phyloP scores from a whole-genome alignment of 2,329 filamentous ascomycete species.

The Fusarium setosum region DNA sequence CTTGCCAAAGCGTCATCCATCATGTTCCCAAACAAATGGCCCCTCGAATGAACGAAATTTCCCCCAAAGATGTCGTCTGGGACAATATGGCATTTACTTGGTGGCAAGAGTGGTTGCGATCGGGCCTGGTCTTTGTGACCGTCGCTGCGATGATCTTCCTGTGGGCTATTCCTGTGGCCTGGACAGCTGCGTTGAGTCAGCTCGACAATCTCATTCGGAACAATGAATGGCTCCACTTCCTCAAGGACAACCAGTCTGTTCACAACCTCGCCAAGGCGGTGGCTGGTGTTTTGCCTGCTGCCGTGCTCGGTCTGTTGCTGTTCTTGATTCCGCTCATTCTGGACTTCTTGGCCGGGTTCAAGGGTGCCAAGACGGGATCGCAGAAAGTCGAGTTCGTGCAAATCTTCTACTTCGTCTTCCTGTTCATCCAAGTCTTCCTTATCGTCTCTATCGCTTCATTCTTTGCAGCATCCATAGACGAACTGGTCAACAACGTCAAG shows the following conservation, averaged over 20 bases:
- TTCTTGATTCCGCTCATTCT: constrained; percentile 85
- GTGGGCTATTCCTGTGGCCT: constrained; percentile 91
- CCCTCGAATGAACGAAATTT: constrained; percentile 91
- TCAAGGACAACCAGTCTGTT: constrained; percentile 68
- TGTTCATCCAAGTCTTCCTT: constrained; percentile 95
- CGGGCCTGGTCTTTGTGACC: constrained; percentile 70
- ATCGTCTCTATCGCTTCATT: constrained; percentile 89
- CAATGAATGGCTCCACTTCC: constrained; percentile 77
- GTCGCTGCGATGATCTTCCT: constrained; percentile 83
- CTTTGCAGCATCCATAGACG: constrained; percentile 70
- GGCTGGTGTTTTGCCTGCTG: constrained; percentile 87
- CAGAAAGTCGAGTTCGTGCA: constrained; percentile 87
- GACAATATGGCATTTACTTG: constrained; percentile 96
- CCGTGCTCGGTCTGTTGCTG: constrained; percentile 81
- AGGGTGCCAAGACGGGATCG: constrained; percentile 86
- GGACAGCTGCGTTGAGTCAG: constrained; percentile 85
- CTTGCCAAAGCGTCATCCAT: constrained; percentile 90
- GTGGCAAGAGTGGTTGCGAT: constrained; percentile 89
- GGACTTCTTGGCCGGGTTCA: constrained; percentile 75
- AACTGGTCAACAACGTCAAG: constrained; percentile 66
- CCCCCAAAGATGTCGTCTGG: constrained; percentile 93
- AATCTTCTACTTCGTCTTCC: constrained; percentile 90
- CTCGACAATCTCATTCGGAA: constrained; percentile 74
- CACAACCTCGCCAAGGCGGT: constrained; percentile 73
- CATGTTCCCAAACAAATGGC: constrained; percentile 95